Evolutionary conservation across 139 green algal genomes (phyloP), one percentile per base, ranked within the genome.

Genomic region (Yamagishiella unicocca): DNA sequence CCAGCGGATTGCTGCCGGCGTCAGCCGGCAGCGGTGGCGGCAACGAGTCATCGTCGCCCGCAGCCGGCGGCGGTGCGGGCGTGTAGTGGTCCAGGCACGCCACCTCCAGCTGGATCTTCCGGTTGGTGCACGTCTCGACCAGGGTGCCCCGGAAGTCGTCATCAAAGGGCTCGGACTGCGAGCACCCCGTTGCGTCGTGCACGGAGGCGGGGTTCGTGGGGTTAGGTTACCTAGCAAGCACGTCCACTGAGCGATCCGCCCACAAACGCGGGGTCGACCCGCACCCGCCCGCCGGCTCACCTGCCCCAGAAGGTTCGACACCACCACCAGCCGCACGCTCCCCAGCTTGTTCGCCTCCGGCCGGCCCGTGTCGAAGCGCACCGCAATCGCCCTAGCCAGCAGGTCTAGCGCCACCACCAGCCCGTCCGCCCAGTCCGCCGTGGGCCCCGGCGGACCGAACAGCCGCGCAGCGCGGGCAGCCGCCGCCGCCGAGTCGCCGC

Each of bases 371-470:
- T 64, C 40, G 29, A 85, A 85, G 4, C 79, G 61, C 61, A 64
- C 79, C 27, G 17, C 10, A 4, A 50, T 6, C 1, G 79, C 61
- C 0, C 35, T 43, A 1, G 79, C 79, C 79, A 85, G 21, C 58
- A 85, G 40, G 79, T 85, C 79, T n/a, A 85, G 42, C 0, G 40
- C 79, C 61, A 85, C 79, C 79, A 75, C 61, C 27, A 85, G 58
- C 27, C 61, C 79, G 29, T 85, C 79, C 10, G 1, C 40, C 79
- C 79, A 85, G 61, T 85, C 79, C 6, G 61, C 27, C 31, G 27
- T 37, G 40, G 38, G 61, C 0, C 61, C 79, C 1, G 79, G 42
- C 10, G 61, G 58, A 2, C 79, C 61, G n/a, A 85, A 75, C 38
- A 85, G 79, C 79, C 61, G 61, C 38, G 14, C 61, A 1, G 79